A percentile compares a stretch with the other conserved stretches of the same genome.
Conservation (phyloP, 177 flowering plant species). For the Vitis hybrid region DNA sequence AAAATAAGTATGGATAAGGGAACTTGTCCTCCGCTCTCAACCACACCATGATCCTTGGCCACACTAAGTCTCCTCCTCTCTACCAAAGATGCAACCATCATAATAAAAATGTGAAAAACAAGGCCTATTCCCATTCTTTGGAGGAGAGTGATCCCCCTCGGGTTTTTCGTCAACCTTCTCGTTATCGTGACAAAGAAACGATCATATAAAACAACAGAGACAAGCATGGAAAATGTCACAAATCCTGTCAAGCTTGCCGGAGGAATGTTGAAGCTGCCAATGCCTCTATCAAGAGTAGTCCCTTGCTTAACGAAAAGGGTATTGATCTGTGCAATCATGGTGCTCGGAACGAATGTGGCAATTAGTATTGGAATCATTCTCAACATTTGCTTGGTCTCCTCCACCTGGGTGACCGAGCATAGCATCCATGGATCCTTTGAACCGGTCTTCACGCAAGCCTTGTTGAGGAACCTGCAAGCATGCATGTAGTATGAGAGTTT, state of each 20-base stretch:
- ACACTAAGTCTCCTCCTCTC: slow-evolving; percentile 48
- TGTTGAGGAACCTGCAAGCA: slow-evolving; percentile 70
- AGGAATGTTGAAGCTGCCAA: slow-evolving; percentile 55
- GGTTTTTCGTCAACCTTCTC: slow-evolving; percentile 52
- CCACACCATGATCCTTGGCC: slow-evolving; percentile 42
- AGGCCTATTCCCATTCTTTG: slow-evolving; percentile 70
- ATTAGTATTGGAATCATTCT: slow-evolving; percentile 58
- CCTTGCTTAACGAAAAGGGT: slow-evolving; percentile 78
- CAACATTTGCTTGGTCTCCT: slow-evolving; percentile 88
- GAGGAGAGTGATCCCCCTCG: slow-evolving; percentile 63
- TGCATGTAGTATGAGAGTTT: not conserved
- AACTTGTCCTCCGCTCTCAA: slow-evolving; percentile 32
- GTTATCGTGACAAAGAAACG: slow-evolving; percentile 37
- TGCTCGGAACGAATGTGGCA: slow-evolving; percentile 60
- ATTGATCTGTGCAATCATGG: slow-evolving; percentile 51
- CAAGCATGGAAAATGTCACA: slow-evolving; percentile 60
- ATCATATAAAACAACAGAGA: slow-evolving; percentile 58
- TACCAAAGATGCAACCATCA: slow-evolving; percentile 40
- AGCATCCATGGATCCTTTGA: slow-evolving; percentile 55
- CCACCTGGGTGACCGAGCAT: slow-evolving; percentile 84
- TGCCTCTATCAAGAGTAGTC: slow-evolving; percentile 41
- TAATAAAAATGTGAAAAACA: slow-evolving; percentile 47
- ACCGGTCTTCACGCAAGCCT: slow-evolving; percentile 64
- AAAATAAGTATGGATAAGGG: slow-evolving; percentile 59
- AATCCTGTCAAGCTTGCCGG: slow-evolving; percentile 63